Conservation (phyloP, 352 stramenopile genomes). For the Plasmopara muralis region DNA sequence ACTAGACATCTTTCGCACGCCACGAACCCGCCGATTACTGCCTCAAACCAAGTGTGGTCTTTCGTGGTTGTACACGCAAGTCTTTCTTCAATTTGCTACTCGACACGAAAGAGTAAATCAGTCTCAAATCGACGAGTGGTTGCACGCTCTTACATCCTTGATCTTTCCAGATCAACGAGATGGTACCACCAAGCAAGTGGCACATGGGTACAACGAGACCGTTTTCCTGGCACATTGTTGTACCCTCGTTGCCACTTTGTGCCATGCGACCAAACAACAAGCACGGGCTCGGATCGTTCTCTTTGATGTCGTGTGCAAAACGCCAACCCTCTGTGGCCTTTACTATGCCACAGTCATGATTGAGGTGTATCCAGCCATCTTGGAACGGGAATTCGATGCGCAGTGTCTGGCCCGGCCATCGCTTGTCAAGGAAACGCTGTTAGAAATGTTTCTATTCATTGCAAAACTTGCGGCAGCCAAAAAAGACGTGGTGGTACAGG, state of each 20-base stretch:
- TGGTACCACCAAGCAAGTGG: no score
- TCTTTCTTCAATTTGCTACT: slow-evolving; percentile 18
- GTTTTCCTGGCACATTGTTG: slow-evolving; percentile 37
- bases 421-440: slow-evolving; percentile 25
- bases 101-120: neutral
- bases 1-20: slow-evolving; percentile 23
- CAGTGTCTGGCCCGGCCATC: slow-evolving; percentile 18
- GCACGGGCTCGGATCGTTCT: slow-evolving; percentile 32
- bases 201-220: slow-evolving; percentile 22
- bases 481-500: slow-evolving; percentile 27
- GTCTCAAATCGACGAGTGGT: slow-evolving; percentile 22
- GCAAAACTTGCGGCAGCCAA: slow-evolving; percentile 16
- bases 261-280: slow-evolving; percentile 15
- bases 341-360: slow-evolving; percentile 35
- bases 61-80: slow-evolving; percentile 23
- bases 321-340: slow-evolving; percentile 37
- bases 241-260: slow-evolving; percentile 33
- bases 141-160: slow-evolving; percentile 17
- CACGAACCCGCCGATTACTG: slow-evolving; percentile 23
- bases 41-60: slow-evolving; percentile 14
- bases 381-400: slow-evolving; percentile 29
- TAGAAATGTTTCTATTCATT: slow-evolving; percentile 29
- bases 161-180: slow-evolving; percentile 12
- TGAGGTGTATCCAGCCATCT: slow-evolving; percentile 25
- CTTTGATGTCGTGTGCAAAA: slow-evolving; percentile 34